These are phyloP conservation scores for Cladosporium sp. DNA, from an alignment of 2,329 filamentous ascomycete species.

Conservation along the genomic window DNA sequence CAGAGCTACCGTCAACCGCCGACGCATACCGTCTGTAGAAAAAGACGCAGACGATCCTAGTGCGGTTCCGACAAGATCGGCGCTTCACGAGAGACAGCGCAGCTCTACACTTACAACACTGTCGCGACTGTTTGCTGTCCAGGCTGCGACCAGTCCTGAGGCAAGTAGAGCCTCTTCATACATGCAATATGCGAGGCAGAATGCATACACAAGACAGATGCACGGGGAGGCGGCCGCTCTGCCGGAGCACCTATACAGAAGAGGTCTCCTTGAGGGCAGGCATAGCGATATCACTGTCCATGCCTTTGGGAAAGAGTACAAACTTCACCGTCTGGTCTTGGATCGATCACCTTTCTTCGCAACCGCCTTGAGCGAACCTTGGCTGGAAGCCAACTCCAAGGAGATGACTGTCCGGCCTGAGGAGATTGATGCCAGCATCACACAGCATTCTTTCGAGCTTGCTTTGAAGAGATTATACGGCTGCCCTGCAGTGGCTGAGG, in stretches of 20 bases:
- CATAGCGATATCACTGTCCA: constrained; percentile 52
- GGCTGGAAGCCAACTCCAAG: constrained; percentile 49
- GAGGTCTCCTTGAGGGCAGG: constrained; percentile 47
- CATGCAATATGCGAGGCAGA: constrained; percentile 22
- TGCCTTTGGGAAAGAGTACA: constrained; percentile 49
- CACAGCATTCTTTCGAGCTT: constrained; percentile 49
- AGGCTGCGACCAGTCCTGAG: constrained; percentile 31
- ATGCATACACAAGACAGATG: constrained; percentile 9
- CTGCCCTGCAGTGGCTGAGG: constrained; percentile 43
- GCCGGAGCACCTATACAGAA: constrained; percentile 48
- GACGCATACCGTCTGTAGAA: constrained; percentile 38
- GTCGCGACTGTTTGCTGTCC: constrained; percentile 41
- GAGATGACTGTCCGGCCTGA: constrained; percentile 51
- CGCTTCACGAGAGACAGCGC: constrained; percentile 30
- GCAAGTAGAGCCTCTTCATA: constrained; percentile 40
- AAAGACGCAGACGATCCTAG: constrained; percentile 48
- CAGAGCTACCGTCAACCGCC: constrained; percentile 20
- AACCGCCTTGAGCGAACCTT: constrained; percentile 51
- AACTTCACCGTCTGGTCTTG: constrained; percentile 50
- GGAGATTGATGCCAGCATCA: constrained; percentile 51
- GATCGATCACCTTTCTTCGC: constrained; percentile 54
- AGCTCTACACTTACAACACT: constrained; percentile 41
- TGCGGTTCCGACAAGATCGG: constrained; percentile 32
- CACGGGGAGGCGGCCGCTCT: constrained; percentile 30
- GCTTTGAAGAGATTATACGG: constrained; percentile 53